Evolutionary conservation across 2,329 filamentous ascomycete genomes (phyloP), one percentile per base, ranked within the genome.

Genomic region (Aspergillus quadrilineatus): DNA sequence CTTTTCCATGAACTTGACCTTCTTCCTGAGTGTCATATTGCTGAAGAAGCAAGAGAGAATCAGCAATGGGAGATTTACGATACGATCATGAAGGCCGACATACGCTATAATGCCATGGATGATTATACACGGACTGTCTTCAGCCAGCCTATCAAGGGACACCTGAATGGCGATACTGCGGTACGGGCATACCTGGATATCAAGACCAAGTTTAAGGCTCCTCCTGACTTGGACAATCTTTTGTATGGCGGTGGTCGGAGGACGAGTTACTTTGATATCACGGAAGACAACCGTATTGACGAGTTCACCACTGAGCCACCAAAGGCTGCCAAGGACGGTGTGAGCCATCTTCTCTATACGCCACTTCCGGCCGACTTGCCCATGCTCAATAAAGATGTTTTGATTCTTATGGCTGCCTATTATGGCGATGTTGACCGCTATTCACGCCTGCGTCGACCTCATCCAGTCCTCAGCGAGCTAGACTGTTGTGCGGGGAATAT

Each of bases 381-480:
- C 2, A 56, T 63, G 0, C 56, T 71, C 3, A 65, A 76, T 34
- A 79, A 79, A 48, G 69, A 75, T 43, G 34, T 74, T 0, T 63
- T 78, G 1, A 74, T 77, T 10, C 58, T 66, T 4, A 66, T 72
- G 50, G 73, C 76, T 0, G 75, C 74, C 0, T 77, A 70, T 22
- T 56, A 66, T 0, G 75, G 76, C 2, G 67, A 79, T 17, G 57
- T 78, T 5, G 75, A 79, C 44, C 70, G 75, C 3, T 79, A 77
- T 41, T 22, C 53, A 0, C 69, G 75, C 0, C 64, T 79, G 0
- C 62, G 65, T 14, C 62, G 72, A 8, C 73, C 70, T 3, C 37
- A 46, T 3, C 32, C 62, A 42, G 32, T 74, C 3, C 1, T 47
- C 6, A 29, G 56, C 5, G 74, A 77, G 54, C 6, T 60, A 1